Base-by-base conservation (phyloP, 163 green algal genomes). In the Chlamydomonas reinhardtii region DNA sequence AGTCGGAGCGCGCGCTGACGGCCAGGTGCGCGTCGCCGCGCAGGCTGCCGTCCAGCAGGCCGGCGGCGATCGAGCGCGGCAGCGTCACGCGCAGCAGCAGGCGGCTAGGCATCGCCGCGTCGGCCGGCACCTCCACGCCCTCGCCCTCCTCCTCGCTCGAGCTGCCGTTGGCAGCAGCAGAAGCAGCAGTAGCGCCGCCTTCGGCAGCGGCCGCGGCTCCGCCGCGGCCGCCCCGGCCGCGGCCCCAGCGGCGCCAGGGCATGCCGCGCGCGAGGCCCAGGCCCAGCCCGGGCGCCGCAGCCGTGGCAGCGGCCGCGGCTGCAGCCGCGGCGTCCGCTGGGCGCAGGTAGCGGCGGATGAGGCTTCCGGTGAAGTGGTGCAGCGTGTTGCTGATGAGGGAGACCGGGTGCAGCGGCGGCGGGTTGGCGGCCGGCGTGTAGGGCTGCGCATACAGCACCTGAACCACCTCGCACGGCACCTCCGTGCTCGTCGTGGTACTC, bases 361-460 rank as follows among this genome's bases (percentile, higher is more conserved):
- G 16, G 34, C 66, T 80, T 27, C 35, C 54, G 15, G 71, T 39
- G 6, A 86, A 8, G 70, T 80, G 71, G 35, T 86, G 81, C 17
- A 86, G 70, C 69, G 81, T 81, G 81, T 68, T 86, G 2, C 59
- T 72, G 19, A 86, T 52, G n/a, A 80, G 70, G 8, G 81, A 86
- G 2, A 86, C 71, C 15, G 81, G 81, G 27, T 86, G 81, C 59
- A 81, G 81, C 54, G 70, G 81, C 27, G 81, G 81, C 37, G 81
- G 59, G 70, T 66, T 74, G 68, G 27, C 29, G 16, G 25, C 71
- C 16, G n/a, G 16, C 54, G 56, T 80, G 81, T 74, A 80, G 54
- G 82, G 82, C 59, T 75, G 72, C 24, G 81, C 54, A 56, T 80
- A 87, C 71, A 87, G 61, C 25, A 87, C 61, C 43, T 82, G 82